phyloP scores from a whole-genome alignment of 78 protist species.

The Anaeramoeba ignava region DNA sequence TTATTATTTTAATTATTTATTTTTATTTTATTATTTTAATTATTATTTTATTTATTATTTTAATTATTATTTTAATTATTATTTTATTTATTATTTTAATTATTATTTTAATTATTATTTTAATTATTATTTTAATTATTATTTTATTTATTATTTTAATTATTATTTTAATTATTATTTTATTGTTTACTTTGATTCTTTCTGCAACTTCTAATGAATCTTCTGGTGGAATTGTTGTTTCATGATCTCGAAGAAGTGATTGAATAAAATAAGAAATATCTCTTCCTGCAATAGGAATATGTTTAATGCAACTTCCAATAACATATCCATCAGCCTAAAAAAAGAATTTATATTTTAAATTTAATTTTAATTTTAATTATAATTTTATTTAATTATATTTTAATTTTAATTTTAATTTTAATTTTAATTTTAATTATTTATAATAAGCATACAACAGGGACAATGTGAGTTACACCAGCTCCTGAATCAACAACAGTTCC shows the following conservation, averaged over 20 bases:
- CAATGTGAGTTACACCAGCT: constrained; percentile 98
- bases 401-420: no score
- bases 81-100: no score
- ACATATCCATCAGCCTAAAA: constrained; percentile 83
- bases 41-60: no score
- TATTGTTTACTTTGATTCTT: constrained; percentile 17
- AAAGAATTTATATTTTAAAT: background rate
- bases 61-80: no score
- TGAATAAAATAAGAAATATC: constrained; percentile 88
- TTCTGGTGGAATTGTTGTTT: constrained; percentile 68
- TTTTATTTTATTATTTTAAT: no score
- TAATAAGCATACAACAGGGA: constrained; percentile 72
- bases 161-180: no score
- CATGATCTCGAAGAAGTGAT: constrained; percentile 89
- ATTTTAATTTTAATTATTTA: no score
- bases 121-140: no score
- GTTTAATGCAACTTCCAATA: constrained; percentile 83
- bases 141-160: no score
- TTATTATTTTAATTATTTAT: no score
- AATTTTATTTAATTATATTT: no score
- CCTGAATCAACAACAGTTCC: constrained; percentile 98
- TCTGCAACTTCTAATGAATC: constrained; percentile 61
- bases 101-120: no score
- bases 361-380: background rate
- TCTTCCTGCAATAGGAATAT: constrained; percentile 95